Evolutionary conservation across 2,329 filamentous ascomycete species (phyloP), one percentile per base, ranked within the genome.

Genomic region (Sarocladium kiliense): DNA sequence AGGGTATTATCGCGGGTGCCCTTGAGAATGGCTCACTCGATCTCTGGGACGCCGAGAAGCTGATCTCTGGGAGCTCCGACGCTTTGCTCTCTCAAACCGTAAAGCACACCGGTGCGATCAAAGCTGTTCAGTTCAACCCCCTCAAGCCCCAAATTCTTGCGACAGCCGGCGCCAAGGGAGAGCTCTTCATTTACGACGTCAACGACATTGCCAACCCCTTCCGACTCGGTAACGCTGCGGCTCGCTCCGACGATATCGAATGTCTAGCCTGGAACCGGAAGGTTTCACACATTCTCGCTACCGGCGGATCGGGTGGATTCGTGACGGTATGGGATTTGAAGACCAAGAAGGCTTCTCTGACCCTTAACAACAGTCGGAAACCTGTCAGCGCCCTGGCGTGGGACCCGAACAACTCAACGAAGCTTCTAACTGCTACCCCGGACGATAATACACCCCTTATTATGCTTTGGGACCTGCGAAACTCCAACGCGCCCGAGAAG

Each of bases 321-420:
- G 92, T 97, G 34, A 97, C 94, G 2, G 93, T 99, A 18, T 99
- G 94, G 94, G 94, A 99, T 74, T 81, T 97, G 61, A 97, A 96
- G 78, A 91, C 90, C 12, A 97, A 96, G 82, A 97, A 96, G 75
- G 91, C 96, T 63, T 97, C 92, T 55, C 77, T 99, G 72, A 97
- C 92, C 34, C 78, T 99, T 61, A 99, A 97, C 77, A 94, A 95
- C 68, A 94, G 90, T 67, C 85, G 94, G 59, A 99, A 97, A 74
- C 81, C 92, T 54, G 91, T 97, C 65, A 97, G 92, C 72, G 87
- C 95, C 57, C 91, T 99, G 63, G 92, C 92, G 12, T 99, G 94
- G 94, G 94, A 99, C 65, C 95, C 94, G 1, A 90, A 94, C 65
- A 93, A 90, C 74, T 88, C 93, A 45, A 99, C 95, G 1, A 95